Evolutionary conservation across 352 stramenopile genomes (phyloP), one percentile per base, ranked within the genome.

Genomic region (Pythium vanterpoolii): DNA sequence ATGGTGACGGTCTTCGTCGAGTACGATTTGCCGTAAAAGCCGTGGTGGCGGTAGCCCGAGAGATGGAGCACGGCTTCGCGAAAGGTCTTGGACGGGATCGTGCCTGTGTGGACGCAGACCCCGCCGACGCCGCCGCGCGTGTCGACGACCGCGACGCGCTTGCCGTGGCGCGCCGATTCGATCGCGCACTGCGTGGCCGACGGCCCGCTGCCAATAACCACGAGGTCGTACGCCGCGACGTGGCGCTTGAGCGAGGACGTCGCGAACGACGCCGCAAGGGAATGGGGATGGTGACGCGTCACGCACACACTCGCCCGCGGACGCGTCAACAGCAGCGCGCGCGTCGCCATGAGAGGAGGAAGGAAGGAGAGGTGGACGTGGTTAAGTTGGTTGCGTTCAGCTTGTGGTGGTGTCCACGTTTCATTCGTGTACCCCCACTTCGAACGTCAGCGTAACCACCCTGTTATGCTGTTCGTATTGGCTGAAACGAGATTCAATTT

Each of bases 181-280:
- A 96, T 90, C 33, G 89, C 89, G 50, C 89, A 97, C 64, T 95
- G 95, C 69, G 96, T 86, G 24, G 85, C 89, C 10, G 89, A 84
- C 0, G 89, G 89, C 0, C 89, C 89, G 48, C 82, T 94, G 67
- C 89, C 89, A 56, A 96, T 92, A 33, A 96, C 88, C 57, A 96
- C 92, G 28, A 95, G 62, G 56, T 95, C 86, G 59, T 93, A 96
- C 47, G 72, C 49, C 1, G 76, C 74, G 19, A 79, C 71, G 21
- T 80, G 59, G 50, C 46, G 59, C 59, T 66, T 66, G 31, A 66
- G 19, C 21, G 47, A 58, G 13, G 46, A 45, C 11, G 42, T 18
- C 26, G 38, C 26, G 7, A 24, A 16, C n/a, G 31, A 23, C 47
- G 40, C 40, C 2, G 40, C 26, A 18, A 42, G 34, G 19, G 34